These are phyloP conservation scores for Moesziomyces sp. DNA, from an alignment of 1,284 basidiomycete species.

Conservation along the genomic window DNA sequence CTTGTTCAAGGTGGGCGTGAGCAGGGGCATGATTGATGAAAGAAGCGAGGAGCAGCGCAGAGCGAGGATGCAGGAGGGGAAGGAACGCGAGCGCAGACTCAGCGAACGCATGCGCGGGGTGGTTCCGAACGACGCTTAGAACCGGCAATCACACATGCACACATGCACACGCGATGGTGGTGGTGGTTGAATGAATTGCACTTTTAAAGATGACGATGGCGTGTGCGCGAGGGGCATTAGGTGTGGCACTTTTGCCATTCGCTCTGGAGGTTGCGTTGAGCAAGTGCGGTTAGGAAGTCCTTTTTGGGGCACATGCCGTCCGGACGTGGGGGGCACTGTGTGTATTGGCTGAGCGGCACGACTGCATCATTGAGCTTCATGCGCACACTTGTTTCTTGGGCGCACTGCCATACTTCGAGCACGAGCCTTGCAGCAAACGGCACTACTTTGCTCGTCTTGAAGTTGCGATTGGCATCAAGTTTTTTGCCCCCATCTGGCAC, in stretches of 20 bases:
- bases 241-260: slow-evolving; percentile 43
- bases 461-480: slow-evolving; percentile 26
- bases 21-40: slow-evolving; percentile 47
- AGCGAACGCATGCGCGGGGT: slow-evolving; percentile 34
- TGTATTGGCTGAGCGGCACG: slow-evolving; percentile 54
- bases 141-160: not conserved
- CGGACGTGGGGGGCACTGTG: slow-evolving; percentile 33
- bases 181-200: no score
- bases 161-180: no score
- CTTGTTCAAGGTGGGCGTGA: slow-evolving; percentile 54
- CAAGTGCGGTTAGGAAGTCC: slow-evolving; percentile 41
- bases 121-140: not conserved
- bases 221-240: not conserved
- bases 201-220: not conserved
- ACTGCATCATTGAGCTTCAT: slow-evolving; percentile 60
- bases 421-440: slow-evolving; percentile 62
- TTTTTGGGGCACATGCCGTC: slow-evolving; percentile 57
- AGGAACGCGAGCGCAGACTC: slow-evolving; percentile 35
- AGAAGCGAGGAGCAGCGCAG: slow-evolving; percentile 30
- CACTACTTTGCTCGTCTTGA: slow-evolving; percentile 52
- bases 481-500: slow-evolving; percentile 26
- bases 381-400: slow-evolving; percentile 6
- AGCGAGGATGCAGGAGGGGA: slow-evolving; percentile 29
- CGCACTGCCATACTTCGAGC: slow-evolving; percentile 57
- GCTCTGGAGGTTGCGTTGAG: slow-evolving; percentile 40